phyloP scores from a whole-genome alignment of 345 rosid species.

The Eucalyptus cloeziana region DNA sequence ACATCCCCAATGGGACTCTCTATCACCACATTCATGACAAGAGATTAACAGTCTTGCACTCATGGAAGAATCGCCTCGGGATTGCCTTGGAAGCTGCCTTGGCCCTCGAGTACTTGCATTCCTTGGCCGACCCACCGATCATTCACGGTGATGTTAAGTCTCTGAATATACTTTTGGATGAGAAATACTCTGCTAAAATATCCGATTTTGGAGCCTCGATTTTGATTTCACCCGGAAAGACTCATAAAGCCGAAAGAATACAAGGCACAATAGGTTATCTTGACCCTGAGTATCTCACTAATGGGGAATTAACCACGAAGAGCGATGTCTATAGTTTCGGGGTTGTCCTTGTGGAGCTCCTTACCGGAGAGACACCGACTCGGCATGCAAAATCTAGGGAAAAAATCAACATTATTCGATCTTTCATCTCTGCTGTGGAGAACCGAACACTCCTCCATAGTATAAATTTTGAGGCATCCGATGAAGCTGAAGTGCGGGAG shows the following conservation, averaged over 20 bases:
- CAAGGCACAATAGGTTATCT: not conserved
- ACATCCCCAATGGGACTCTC: not conserved
- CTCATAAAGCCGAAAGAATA: not conserved
- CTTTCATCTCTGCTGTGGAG: not conserved
- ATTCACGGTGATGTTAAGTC: not conserved
- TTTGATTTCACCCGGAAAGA: not conserved
- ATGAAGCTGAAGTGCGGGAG: not conserved
- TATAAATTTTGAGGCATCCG: not conserved
- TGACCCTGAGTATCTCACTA: fast-evolving
- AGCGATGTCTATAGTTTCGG: not conserved
- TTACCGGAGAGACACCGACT: fast-evolving
- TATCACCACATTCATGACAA: not conserved
- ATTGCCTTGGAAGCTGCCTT: not conserved
- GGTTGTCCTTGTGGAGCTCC: not conserved
- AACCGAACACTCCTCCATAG: not conserved
- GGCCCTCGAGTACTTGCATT: not conserved
- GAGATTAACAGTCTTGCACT: fast-evolving
- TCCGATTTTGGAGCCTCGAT: not conserved
- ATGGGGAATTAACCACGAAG: not conserved
- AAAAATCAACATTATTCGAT: too few species aligned
- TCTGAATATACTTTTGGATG: not conserved
- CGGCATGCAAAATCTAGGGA: not conserved
- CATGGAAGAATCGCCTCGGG: not conserved
- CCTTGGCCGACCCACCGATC: not conserved
- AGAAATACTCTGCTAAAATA: not conserved